phyloP scores from a whole-genome alignment of 148 eudicot genomes.

The Cornus florida region DNA sequence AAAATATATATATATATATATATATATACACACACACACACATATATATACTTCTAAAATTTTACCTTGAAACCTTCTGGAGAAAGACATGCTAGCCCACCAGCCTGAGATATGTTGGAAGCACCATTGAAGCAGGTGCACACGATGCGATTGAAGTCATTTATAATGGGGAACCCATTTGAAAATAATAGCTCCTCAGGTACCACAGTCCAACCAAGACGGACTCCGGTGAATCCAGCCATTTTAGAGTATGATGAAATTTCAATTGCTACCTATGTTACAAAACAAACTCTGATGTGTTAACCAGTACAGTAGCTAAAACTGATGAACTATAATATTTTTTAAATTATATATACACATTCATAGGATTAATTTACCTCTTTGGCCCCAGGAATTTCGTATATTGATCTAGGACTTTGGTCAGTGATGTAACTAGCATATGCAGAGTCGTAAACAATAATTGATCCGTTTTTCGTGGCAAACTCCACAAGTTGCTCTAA shows the following conservation, averaged over 20 bases:
- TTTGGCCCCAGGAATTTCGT: conserved; percentile 73
- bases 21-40: too few relatives aligned
- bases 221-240: conserved; percentile 85
- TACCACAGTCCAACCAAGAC: conserved; percentile 88
- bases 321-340: too few relatives aligned
- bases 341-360: too few relatives aligned
- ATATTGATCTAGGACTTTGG: conserved; percentile 63
- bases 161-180: conserved; percentile 54
- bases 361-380: conserved; percentile 43
- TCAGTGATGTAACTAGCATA: conserved; percentile 66
- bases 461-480: conserved; percentile 67
- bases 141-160: conserved; percentile 57
- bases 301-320: too few relatives aligned
- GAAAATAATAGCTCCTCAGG: conserved; percentile 60
- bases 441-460: conserved; percentile 80
- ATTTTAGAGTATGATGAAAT: conserved; percentile 80
- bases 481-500: conserved; percentile 61
- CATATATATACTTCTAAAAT: too few relatives aligned
- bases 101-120: conserved; percentile 71
- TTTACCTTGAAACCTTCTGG: conserved; percentile 54
- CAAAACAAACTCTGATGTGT: too few relatives aligned
- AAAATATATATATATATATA: too few relatives aligned
- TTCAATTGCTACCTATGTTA: conserved; percentile 81
- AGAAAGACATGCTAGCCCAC: conserved; percentile 80
- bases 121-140: conserved; percentile 77